Base-by-base conservation (phyloP, 768 basidiomycete species). In the Amanita fuliginea region DNA sequence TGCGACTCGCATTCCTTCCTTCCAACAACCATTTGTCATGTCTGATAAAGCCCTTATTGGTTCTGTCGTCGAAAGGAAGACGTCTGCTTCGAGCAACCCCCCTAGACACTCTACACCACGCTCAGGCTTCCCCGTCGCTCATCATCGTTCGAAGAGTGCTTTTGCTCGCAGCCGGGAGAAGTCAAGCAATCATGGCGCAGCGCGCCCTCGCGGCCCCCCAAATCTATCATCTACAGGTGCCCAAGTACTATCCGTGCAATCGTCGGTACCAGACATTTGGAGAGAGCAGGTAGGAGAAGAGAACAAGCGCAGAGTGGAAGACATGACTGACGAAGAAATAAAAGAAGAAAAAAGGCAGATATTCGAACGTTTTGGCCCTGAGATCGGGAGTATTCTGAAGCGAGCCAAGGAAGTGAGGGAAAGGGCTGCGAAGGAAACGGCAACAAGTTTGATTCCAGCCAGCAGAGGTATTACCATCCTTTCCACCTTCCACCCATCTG, bases 281-380 rank as follows among this genome's bases (percentile, higher is more conserved):
- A 68, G 77, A 49, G 64, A 63, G 8, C 77, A 77, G 56, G 75
- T 81, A 47, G 79, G 76, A 55, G 69, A 70, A 48, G 85, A 90
- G 58, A 93, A 94, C 54, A 70, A 75, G 51, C 62, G 66, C 9
- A 64, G 66, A 24, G 75, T 94, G 1, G 76, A 75, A 14, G 62
- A 58, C 1, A 94, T 94, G 92, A 72, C 74, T 2, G 74, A 76
- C 9, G 78, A 78, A 13, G 85, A 93, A 60, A 70, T 80, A 8
- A 78, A 82, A 53, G 62, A 75, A 46, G 89, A 86, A 61, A 69
- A 71, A 39, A 65, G 65, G 45, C 77, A 88, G 53, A 76, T 94
- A 36, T 49, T 86, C 22, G 80, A 86, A 52, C 73, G 76, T 40
- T 81, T 94, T 59, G 91, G 90, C 0, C 67, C 73, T 1, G 78